Conservation (phyloP, 331 rosid species). For the Stylosanthes scabra region DNA sequence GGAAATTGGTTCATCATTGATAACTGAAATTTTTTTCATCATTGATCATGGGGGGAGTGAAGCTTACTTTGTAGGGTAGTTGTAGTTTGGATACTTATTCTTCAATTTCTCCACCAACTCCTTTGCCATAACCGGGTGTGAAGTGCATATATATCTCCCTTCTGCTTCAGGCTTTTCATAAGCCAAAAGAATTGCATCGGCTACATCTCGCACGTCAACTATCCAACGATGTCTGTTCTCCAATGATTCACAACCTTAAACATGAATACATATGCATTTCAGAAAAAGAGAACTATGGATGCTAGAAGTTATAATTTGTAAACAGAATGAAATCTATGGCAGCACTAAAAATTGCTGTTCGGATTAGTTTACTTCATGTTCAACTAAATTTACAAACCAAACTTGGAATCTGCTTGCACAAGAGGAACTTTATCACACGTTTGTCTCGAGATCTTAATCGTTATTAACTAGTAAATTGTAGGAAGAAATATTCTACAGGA, state of each 20-base stretch:
- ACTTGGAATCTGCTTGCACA: conserved; percentile 3
- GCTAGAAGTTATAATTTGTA: neutral
- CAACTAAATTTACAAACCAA: too few relatives aligned
- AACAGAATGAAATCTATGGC: neutral
- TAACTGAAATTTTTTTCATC: too few relatives aligned
- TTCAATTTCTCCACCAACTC: conserved; percentile 63
- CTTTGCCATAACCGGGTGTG: conserved; percentile 41
- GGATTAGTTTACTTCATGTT: too few relatives aligned
- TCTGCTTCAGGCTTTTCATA: conserved; percentile 70
- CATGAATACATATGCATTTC: neutral
- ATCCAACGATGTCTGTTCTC: conserved; percentile 52
- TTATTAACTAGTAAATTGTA: neutral
- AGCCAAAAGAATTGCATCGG: conserved; percentile 55
- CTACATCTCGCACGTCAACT: conserved; percentile 70
- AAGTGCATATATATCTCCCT: conserved; percentile 68
- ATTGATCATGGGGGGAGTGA: conserved; percentile 17
- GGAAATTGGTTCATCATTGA: too few relatives aligned
- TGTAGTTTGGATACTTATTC: conserved; percentile 61
- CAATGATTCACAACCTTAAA: conserved; percentile 50
- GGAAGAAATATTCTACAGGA: conserved; percentile 20
- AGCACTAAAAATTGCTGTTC: too few relatives aligned
- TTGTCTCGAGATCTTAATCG: neutral
- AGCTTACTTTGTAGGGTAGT: conserved; percentile 68
- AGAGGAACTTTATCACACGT: neutral
- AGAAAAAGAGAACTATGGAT: neutral